Base-by-base conservation (phyloP, 2,329 filamentous ascomycete species). In the Alternaria sp. region DNA sequence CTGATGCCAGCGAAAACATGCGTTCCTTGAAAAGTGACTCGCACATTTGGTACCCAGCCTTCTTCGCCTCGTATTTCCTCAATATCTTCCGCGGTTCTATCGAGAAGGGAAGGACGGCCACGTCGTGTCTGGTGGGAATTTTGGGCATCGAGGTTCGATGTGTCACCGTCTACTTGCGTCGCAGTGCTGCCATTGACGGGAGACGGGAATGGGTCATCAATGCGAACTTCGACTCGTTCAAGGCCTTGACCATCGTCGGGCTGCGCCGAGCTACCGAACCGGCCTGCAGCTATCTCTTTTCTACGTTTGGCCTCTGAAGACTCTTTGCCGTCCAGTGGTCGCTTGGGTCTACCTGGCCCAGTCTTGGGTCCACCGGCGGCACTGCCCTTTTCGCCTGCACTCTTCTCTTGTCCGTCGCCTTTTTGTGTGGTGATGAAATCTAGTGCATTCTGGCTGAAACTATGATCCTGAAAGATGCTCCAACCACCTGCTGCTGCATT, bases 1-100 rank as follows among this genome's bases (percentile, higher is more conserved):
- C 92, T 86, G 23, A 97, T 85, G 0, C 93, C 93, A 0, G 90
- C 90, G 80, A 96, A 95, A 3, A 97, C 89, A 75, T 97, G 92
- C 1, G 85, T 79, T 0, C 93, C 93, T 43, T 90, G 86, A 65
- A 97, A 91, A 0, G 88, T 89, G 10, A 97, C 79, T 19, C 86
- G 85, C 17, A 92, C 81, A 55, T 84, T 83, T 1, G 89, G 89
- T n/a, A 82, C 81, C 85, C 88, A 90, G 49, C 52, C 68, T 17
- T 73, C 71, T 10, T 68, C 71, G 13, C 63, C 65, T 32, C 74
- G 59, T 3, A 74, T 63, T 25, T 74, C 70, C 54, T 76, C 72
- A 1, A 73, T 62, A 19, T 79, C 77, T 60, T 76, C 70, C 13
- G 69, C 63, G n/a, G 75, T 72, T 47, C 75, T 63, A 26, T 79